Evolutionary conservation across 768 basidiomycete species (phyloP), one percentile per base, ranked within the genome.

Genomic region (Podaxis sp.): DNA sequence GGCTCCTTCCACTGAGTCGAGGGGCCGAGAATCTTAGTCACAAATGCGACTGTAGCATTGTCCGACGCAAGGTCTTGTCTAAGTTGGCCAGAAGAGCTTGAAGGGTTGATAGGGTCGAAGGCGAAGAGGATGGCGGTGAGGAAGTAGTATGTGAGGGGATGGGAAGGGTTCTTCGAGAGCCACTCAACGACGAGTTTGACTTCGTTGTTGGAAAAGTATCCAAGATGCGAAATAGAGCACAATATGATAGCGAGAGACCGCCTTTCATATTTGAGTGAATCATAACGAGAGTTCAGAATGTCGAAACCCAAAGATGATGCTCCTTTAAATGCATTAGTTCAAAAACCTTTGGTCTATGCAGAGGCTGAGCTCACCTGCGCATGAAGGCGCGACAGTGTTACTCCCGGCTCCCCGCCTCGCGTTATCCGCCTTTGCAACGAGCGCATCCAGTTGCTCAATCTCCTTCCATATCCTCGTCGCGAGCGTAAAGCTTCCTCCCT

Each of bases 231-330:
- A 59, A 93, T 76, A 26, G 84, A 76, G 71, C 82, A 86, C 39
- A 92, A 79, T 13, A 84, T 79, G n/a, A 81, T 79, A 19, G 86
- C 85, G 3, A 95, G 81, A 54, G 81, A 79, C 11, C 89, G 83
- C 65, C 92, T 82, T 69, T 95, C 92, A 58, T 87, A 87, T 69
- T 83, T 85, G 55, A 95, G 78, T 0, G 89, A 91, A 39, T 91
- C 87, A 67, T 85, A 83, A 33, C 91, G 85, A 42, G 88, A 84
- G 53, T 80, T 83, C 1, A 90, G 78, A 63, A 92, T 79, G 64
- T 90, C 88, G 52, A 80, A 81, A 7, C 91, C 90, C 49, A 95
- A 75, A 2, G 78, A 73, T 4, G 82, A 78, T 57, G 73, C 74
- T 48, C 78, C 84, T 86, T 62, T n/a, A 13, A 33, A 19, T 12